Evolutionary conservation across 768 basidiomycete species (phyloP).

Genomic region (Suillus lakei): DNA sequence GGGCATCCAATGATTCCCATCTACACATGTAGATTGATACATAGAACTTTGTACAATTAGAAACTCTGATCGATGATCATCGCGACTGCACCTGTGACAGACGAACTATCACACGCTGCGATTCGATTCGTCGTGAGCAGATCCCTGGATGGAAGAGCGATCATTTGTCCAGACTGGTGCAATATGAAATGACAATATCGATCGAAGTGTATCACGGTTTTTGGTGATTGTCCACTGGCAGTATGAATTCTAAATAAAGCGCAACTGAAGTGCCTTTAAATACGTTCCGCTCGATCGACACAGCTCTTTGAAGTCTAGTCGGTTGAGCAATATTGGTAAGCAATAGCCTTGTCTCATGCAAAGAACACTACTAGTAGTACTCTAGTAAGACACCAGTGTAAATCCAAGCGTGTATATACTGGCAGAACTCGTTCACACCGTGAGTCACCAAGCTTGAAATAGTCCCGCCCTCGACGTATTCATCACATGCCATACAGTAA

Average conservation of each 20-base stretch:
- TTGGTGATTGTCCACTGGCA: too few species aligned
- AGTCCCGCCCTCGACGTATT: neutral
- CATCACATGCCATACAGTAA: neutral
- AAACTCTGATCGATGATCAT: neutral
- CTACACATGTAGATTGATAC: neutral
- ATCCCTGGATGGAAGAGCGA: neutral
- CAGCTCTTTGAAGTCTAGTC: too few species aligned
- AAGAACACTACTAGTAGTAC: too few species aligned
- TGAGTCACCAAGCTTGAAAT: too few species aligned
- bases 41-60: neutral
- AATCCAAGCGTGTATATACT: too few species aligned
- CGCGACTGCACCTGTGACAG: neutral
- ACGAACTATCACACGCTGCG: neutral
- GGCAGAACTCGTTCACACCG: neutral
- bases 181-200: neutral
- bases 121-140: neutral
- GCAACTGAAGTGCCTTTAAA: too few species aligned
- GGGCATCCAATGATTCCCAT: slow-evolving; percentile 31
- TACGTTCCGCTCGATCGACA: too few species aligned
- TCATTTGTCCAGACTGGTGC: neutral
- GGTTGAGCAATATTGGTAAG: too few species aligned
- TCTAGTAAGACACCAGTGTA: too few species aligned
- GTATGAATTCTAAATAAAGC: too few species aligned
- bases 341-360: neutral
- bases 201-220: neutral